Evolutionary conservation across 257 asterid species (phyloP), one percentile per base, ranked within the genome.

Genomic region (Ligustrum vulgare): DNA sequence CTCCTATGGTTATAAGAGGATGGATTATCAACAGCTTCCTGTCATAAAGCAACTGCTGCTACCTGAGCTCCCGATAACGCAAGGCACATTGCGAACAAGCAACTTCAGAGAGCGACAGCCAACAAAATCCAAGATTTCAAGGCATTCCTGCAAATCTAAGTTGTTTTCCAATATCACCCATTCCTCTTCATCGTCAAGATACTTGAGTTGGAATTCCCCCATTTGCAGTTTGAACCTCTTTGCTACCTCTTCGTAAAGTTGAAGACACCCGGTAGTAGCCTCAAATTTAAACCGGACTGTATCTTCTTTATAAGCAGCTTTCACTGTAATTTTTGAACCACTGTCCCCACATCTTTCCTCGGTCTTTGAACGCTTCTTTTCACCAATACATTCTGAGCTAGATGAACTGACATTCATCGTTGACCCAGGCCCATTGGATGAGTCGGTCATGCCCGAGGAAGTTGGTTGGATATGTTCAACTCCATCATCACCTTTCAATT

Each of bases 121-220:
- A 5, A 75, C 72, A 54, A 63, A 70, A 51, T 92, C 87, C 37
- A 89, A 64, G 51, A 89, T 77, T 4, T 93, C 94, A 0, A 88
- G 72, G 54, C 97, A 91, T 82, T 93, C 97, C 2, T 75, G 81
- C 73, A 93, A 74, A 82, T 91, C 97, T 0, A 87, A 86, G 75
- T 91, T 96, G 36, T 47, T 91, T 74, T 88, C 91, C 87, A 93
- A 51, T 90, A 84, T 80, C 81, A 91, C 94, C 97, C 94, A 91
- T 82, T 92, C 96, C 72, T 83, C 80, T 73, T 91, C 97, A 47
- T 92, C 97, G 4, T 89, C 98, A 60, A 88, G 82, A 81, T 92
- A 91, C 81, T 82, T 86, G 72, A 92, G 96, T 33, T 83, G 96
- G 73, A 92, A 90, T 7, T 81, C 79, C 60, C 90, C 96, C 0